Base-by-base conservation (phyloP, 2,329 filamentous ascomycete species). In the Talaromyces sp. region DNA sequence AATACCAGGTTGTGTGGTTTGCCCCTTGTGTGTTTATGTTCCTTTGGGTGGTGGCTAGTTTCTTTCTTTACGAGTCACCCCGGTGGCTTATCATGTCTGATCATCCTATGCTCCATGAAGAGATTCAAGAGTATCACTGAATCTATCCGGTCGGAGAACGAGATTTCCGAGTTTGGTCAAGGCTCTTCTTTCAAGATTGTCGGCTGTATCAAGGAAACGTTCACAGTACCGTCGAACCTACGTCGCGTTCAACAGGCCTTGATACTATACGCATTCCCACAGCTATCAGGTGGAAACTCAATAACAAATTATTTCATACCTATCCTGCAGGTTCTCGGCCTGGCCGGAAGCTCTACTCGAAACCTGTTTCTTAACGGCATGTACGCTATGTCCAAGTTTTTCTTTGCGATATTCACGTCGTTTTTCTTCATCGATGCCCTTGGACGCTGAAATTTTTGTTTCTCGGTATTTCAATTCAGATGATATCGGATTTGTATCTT, bases 341-440 rank as follows among this genome's bases (percentile, higher is more conserved):
- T 72, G 1, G 65, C 62, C 1, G 66, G 72, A 1, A 69, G 69
- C 1, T 73, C 72, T 0, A 68, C 68, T 0, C 66, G 70, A 0
- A 36, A 40, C 23, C 69, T 82, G 7, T 77, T 80, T 53, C 67
- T 80, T 1, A 76, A 70, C 1, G 75, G 73, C 60, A 78, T 82
- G 68, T 81, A 81, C 57, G 72, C 70, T 8, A 66, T 81, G 54
- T 69, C 77, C 47, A 82, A 81, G 65, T 76, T 82, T 59, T 74
- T 73, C 56, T 79, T 72, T 61, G 73, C 72, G 5, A 58, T 81
- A 1, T 73, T 77, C 10, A 77, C 78, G 3, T 74, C 73, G 2
- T 76, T 82, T 61, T 77, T 81, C 66, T 75, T 81, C 61, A 74
- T 80, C 27, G 79, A 81, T 56, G 76, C 75, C 9, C 68, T 82